Evolutionary conservation across 2,329 filamentous ascomycete genomes (phyloP).

Genomic region (Trichoderma harzianum): DNA sequence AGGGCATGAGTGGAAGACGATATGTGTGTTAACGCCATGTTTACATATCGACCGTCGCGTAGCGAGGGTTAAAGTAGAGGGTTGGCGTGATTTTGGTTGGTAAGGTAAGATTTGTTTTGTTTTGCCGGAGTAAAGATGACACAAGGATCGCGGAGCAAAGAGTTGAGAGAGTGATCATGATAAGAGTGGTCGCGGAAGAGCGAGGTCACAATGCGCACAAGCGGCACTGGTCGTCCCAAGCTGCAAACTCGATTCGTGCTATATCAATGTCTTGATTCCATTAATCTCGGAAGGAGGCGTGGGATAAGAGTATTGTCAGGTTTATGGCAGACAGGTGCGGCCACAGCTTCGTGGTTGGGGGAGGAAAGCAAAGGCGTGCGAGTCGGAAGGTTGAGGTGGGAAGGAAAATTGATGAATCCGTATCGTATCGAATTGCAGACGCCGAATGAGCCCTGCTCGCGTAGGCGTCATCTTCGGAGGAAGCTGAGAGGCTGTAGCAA

Average conservation of each 20-base stretch:
- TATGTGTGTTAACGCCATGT: conserved; percentile 19
- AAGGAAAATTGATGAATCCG: neutral
- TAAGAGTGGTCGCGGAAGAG: conserved; percentile 21
- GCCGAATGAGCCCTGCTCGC: neutral
- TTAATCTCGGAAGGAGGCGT: neutral
- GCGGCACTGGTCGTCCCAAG: conserved; percentile 6
- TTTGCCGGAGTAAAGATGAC: conserved; percentile 12
- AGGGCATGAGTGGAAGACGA: conserved; percentile 15
- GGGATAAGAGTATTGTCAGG: neutral
- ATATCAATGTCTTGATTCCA: conserved; percentile 8
- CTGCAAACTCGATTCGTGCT: neutral
- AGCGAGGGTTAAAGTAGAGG: conserved; percentile 7
- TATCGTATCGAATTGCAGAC: conserved; percentile 10
- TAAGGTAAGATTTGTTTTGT: neutral
- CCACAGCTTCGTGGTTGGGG: neutral
- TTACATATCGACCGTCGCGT: conserved; percentile 20
- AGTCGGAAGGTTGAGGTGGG: neutral
- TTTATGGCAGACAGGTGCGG: conserved; percentile 4
- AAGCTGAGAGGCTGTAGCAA: neutral
- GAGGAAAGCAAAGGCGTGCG: neutral
- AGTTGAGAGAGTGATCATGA: conserved; percentile 27
- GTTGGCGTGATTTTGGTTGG: conserved; percentile 1
- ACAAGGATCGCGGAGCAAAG: conserved; percentile 25
- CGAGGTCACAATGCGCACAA: neutral
- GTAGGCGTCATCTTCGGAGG: neutral